These are phyloP conservation scores for Talaromyces sp. DNA, from an alignment of 2,329 filamentous ascomycete genomes.

Conservation along the genomic window DNA sequence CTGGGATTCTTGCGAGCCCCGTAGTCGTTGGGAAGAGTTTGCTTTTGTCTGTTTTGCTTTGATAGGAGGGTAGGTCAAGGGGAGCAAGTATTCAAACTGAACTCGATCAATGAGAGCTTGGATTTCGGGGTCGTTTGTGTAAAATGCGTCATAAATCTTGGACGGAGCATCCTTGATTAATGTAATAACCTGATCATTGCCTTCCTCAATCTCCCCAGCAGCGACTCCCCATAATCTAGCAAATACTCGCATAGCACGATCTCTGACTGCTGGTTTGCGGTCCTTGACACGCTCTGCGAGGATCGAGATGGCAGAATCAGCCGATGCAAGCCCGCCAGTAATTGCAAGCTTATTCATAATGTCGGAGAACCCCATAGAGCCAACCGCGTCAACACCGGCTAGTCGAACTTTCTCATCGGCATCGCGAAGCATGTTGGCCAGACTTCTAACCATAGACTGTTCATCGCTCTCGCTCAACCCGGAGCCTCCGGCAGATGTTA, in stretches of 20 bases:
- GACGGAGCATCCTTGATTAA: slow-evolving; percentile 80
- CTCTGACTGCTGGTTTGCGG: slow-evolving; percentile 72
- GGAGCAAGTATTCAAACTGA: slow-evolving; percentile 82
- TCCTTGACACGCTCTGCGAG: slow-evolving; percentile 88
- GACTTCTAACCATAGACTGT: slow-evolving; percentile 63
- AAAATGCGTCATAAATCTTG: slow-evolving; percentile 80
- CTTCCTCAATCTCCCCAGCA: slow-evolving; percentile 76
- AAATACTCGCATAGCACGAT: slow-evolving; percentile 79
- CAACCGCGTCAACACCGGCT: slow-evolving; percentile 80
- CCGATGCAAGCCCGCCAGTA: slow-evolving; percentile 68
- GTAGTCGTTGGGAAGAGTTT: slow-evolving; percentile 54
- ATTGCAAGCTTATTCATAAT: slow-evolving; percentile 77
- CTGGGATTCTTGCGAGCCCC: slow-evolving; percentile 31
- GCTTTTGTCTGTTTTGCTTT: slow-evolving; percentile 48
- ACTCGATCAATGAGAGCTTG: slow-evolving; percentile 80
- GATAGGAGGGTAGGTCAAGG: slow-evolving; percentile 76
- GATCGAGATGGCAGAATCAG: slow-evolving; percentile 73
- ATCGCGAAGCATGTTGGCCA: slow-evolving; percentile 80
- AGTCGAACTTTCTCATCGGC: slow-evolving; percentile 86
- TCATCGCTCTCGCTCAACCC: slow-evolving; percentile 83
- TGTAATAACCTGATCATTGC: slow-evolving; percentile 68
- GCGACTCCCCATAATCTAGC: slow-evolving; percentile 92
- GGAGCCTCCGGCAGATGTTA: slow-evolving; percentile 87
- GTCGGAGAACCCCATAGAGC: slow-evolving; percentile 73
- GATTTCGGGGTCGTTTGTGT: slow-evolving; percentile 82